A percentile compares a stretch with the other conserved stretches of the same genome.
Conservation (phyloP, 257 asterid genomes). For the Gentiana straminea region DNA sequence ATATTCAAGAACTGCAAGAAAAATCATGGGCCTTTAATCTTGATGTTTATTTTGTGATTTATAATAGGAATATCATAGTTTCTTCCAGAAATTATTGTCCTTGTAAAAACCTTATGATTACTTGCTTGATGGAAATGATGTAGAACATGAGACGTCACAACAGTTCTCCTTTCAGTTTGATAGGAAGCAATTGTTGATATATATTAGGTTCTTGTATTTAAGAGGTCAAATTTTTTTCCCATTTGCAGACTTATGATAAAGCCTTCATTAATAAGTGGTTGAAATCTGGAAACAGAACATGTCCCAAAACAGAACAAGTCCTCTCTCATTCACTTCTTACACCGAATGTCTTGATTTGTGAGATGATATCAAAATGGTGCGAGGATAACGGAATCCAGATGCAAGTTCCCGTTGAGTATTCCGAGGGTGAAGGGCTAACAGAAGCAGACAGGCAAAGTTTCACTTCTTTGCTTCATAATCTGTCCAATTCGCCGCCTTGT, state of each 20-base stretch:
- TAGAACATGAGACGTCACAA: background rate
- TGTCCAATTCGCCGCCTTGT: constrained; percentile 36
- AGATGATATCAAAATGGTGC: constrained; percentile 71
- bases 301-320: constrained; percentile 87
- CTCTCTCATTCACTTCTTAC: constrained; percentile 64
- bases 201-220: constrained; percentile 4
- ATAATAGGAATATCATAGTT: background rate
- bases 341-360: constrained; percentile 61
- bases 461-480: constrained; percentile 39
- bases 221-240: background rate
- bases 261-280: constrained; percentile 81
- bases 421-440: constrained; percentile 41
- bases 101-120: too few relatives aligned
- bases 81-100: too few relatives aligned
- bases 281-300: constrained; percentile 67
- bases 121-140: background rate
- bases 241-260: constrained; percentile 81
- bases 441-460: constrained; percentile 52
- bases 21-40: constrained; percentile 5
- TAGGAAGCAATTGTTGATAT: background rate
- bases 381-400: constrained; percentile 42
- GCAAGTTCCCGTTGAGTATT: constrained; percentile 35
- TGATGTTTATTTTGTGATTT: constrained; percentile 4
- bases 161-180: background rate
- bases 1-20: background rate